Conservation (phyloP, 805 yeast species). For the Zygoascus bituminiphila region DNA sequence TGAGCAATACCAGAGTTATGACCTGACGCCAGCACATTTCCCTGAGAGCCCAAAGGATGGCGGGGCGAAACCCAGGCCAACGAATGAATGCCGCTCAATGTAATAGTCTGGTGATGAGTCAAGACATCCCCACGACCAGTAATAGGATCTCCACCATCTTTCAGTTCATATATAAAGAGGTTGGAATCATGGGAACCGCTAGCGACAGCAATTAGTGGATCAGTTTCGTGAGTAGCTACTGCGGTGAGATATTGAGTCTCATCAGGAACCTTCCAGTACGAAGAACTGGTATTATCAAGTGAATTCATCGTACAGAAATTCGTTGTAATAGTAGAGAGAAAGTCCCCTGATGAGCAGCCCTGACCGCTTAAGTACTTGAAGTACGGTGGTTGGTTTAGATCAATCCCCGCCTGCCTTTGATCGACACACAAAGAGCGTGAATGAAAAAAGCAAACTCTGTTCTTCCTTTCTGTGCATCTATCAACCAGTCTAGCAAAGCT, state of each 20-base stretch:
- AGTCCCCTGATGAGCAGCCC: not conserved
- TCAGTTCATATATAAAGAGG: slow-evolving; percentile 44
- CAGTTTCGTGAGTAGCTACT: slow-evolving; percentile 29
- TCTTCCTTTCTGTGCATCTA: not conserved
- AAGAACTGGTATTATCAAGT: slow-evolving; percentile 8
- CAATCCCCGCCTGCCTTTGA: not conserved
- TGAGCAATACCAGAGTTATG: slow-evolving; percentile 71
- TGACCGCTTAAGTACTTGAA: not conserved
- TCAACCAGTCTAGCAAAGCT: not conserved
- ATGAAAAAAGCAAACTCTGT: not conserved
- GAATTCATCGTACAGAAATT: not conserved
- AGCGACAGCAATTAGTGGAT: slow-evolving; percentile 46
- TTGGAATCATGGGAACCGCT: slow-evolving; percentile 41
- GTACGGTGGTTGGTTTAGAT: not conserved
- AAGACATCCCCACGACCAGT: slow-evolving; percentile 23
- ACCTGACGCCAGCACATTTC: slow-evolving; percentile 52
- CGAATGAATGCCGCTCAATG: slow-evolving; percentile 45
- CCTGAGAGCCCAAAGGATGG: slow-evolving; percentile 30
- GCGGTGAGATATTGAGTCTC: slow-evolving; percentile 26
- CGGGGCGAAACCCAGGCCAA: slow-evolving; percentile 35
- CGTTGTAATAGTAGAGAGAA: not conserved
- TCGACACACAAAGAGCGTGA: not conserved
- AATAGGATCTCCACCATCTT: slow-evolving; percentile 1
- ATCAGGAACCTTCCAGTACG: slow-evolving; percentile 35
- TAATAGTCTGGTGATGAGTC: slow-evolving; percentile 52